Evolutionary conservation across 139 green algal species (phyloP), one percentile per base, ranked within the genome.

Genomic region (Asterochloris sp.): DNA sequence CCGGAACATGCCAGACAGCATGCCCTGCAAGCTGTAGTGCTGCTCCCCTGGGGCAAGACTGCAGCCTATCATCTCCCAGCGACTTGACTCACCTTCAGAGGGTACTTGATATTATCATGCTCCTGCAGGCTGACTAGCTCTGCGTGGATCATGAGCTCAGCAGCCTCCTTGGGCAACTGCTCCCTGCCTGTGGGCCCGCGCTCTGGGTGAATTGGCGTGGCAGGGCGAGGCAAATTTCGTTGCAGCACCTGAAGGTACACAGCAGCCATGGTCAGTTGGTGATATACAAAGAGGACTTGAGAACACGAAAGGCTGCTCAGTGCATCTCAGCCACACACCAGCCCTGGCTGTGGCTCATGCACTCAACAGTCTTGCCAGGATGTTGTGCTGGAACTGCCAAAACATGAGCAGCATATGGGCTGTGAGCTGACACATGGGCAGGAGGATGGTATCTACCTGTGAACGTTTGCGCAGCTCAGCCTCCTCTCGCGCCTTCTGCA

Each of bases 71-170:
- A 54, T 6, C 38, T 54, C 38, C 38, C 38, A 54, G 4, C 38
- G 38, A 54, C 38, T 54, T 54, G 38, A 54, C 38, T 54, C 21
- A 80, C 85, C 67, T 85, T 86, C 23, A 89, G 23, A 0, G 94
- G 94, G 85, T 95, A 93, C 74, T 91, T 91, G 24, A 78, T 82
- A 1, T 87, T 86, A 61, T 98, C 95, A 77, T 95, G 91, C 28
- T 85, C 38, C 69, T 97, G 79, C 62, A 98, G 85, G 24, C 82
- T 67, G 13, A 80, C 38, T 84, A 96, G 67, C 90, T 97, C 94
- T 8, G n/a, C 63, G 54, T 74, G 74, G 61, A 98, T 86, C 83
- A 95, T 47, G 74, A 92, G 85, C 77, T 97, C 95, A 0, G 95
- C 95, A 11, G 80, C 76, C 85, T 96, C 91, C 12, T 86, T 83